Base-by-base conservation (phyloP, 805 yeast genomes). In the Metschnikowia peoriensis region DNA sequence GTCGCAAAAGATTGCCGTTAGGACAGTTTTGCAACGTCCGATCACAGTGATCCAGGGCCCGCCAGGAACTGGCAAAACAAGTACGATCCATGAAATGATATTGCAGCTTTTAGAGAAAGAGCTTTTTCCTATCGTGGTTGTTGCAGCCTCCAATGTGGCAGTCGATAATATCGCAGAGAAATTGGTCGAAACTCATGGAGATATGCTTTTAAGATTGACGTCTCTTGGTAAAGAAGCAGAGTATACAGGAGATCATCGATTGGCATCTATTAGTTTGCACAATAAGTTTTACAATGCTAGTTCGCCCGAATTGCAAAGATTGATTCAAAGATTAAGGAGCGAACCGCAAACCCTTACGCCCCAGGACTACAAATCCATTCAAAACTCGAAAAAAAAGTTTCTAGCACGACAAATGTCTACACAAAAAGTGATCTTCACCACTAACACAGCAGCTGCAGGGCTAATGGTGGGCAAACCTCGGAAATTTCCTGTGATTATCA, bases 41-140 rank as follows among this genome's bases (percentile, higher is more conserved):
- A 89, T 94, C 65, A 85, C 96, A 0, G 75, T 94, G 49, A 91
- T 94, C 66, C 98, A 94, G 71, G 99, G 97, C 53, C 99, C 99
- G 0, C 99, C 99, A 0, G 99, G 99, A 68, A 93, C 97, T 0
- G 99, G 99, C 74, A 94, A 94, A 68, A 94, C 99, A 1, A 94
- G 93, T 66, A 94, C 99, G 0, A 94, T 94, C 70, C 67, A 94
- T 40, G 97, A 97, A 29, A 85, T 93, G 15, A 38, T 38, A 8
- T 15, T 38, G 10, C 40, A n/a, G 15, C 40, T 38, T 38, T 38
- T 38, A 16, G 40, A 38, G 40, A 38, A 38, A 53, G 81, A 81
- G 59, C 79, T 79, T 49, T 84, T 81, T 44, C 90, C 90, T 1
- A 82, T 86, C 39, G 69, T 85, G 51, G 89, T 86, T 50, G 89